Evolutionary conservation across 139 green algal species (phyloP).

Genomic region (Pleodorina starrii): DNA sequence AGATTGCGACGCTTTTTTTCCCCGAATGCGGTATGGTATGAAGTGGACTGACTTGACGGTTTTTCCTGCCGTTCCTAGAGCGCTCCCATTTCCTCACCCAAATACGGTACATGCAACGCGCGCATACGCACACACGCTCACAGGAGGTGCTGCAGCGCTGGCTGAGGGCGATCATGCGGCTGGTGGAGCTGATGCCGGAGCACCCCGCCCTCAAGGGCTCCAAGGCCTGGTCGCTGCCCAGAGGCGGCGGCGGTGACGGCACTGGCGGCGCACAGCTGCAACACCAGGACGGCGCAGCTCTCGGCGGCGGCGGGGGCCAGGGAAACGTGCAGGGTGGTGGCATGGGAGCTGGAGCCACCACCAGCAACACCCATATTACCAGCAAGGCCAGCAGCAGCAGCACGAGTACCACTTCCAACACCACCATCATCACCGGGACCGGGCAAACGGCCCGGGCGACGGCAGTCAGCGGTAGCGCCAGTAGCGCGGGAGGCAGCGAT

Average conservation of each 20-base stretch:
- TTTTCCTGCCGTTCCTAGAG: no score
- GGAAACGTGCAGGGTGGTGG: conserved; percentile 8
- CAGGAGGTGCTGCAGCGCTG: conserved; percentile 66
- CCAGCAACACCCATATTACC: not conserved
- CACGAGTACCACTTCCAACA: not conserved
- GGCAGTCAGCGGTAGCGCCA: not conserved
- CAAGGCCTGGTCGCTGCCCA: conserved; percentile 2
- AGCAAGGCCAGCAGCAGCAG: not conserved
- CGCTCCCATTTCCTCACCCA: no score
- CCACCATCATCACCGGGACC: not conserved
- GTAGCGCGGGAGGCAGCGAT: not conserved
- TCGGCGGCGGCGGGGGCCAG: not conserved
- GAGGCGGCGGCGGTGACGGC: not conserved
- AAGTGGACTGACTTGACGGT: no score
- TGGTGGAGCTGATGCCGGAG: conserved; percentile 77
- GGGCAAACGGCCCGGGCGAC: not conserved
- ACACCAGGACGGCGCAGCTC: not conserved
- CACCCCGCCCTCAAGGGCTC: conserved; percentile 68
- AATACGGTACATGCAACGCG: no score
- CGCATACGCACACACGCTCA: no score
- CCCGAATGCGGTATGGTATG: no score
- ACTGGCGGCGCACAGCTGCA: not conserved
- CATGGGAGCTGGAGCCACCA: not conserved
- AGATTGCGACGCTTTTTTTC: no score
- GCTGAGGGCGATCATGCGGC: conserved; percentile 73